Evolutionary conservation across 2,329 filamentous ascomycete genomes (phyloP).

Genomic region (Phyllosticta capitalensis): DNA sequence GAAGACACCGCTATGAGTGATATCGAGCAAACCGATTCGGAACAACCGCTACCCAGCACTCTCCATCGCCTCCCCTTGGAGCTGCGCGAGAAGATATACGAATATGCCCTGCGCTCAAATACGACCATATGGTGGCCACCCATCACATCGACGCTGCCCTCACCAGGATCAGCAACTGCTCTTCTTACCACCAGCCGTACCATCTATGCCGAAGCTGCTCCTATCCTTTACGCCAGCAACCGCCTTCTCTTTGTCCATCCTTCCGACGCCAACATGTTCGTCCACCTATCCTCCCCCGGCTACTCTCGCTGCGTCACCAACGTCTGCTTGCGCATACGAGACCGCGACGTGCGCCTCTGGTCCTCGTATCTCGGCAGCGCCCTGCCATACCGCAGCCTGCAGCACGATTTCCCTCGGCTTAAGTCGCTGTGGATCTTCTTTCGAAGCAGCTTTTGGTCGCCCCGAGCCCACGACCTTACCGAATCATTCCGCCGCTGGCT

Average conservation of each 20-base stretch:
- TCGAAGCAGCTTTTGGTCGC: conserved; percentile 13
- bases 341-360: conserved; percentile 29
- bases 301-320: conserved; percentile 20
- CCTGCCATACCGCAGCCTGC: conserved; percentile 21
- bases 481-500: conserved; percentile 26
- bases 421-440: conserved; percentile 28
- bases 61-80: conserved; percentile 23
- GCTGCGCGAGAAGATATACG: conserved; percentile 27
- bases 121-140: conserved; percentile 27
- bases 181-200: conserved; percentile 23
- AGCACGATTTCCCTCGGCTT: conserved; percentile 25
- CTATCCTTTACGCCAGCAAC: conserved; percentile 27
- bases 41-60: conserved; percentile 4
- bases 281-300: conserved; percentile 20
- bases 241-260: conserved; percentile 31
- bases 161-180: conserved; percentile 17
- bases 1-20: conserved; percentile 6
- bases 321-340: conserved; percentile 27
- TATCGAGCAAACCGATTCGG: not conserved
- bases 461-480: conserved; percentile 15
- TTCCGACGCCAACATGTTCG: conserved; percentile 31
- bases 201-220: conserved; percentile 25
- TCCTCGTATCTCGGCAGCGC: conserved; percentile 26
- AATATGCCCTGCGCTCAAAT: conserved; percentile 21
- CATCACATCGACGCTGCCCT: conserved; percentile 12